Base-by-base conservation (phyloP, 2,329 filamentous ascomycete genomes). In the Aureobasidium lini region DNA sequence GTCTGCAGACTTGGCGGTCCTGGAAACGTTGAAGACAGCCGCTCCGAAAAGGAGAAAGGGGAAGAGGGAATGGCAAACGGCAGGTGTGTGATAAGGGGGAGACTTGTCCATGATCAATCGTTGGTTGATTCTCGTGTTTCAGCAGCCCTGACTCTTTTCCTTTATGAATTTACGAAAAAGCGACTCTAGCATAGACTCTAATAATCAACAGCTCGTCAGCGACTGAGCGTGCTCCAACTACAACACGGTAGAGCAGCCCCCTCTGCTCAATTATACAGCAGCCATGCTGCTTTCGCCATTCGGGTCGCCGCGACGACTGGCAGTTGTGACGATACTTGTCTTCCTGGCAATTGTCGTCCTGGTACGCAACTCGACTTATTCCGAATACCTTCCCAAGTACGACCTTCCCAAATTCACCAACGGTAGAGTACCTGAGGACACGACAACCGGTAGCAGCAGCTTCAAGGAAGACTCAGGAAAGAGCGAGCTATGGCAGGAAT, bases 241-340 rank as follows among this genome's bases (percentile, higher is more conserved):
- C 39, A 15, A 32, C 6, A 23, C 44, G 52, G 52, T 16, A 56
- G 39, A 56, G 52, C 52, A 56, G 52, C 7, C 42, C 31, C 52
- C 52, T 56, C 52, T 56, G 52, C 36, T 43, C 52, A 28, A 39
- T 10, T 28, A 5, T 11, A 16, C 16, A 37, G 16, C 49, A 15
- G 23, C 36, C 6, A 69, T 69, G 67, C 63, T 69, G 42, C 60
- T 67, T 36, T 63, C 65, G 13, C 42, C 62, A 10, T 67, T 65
- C 36, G 60, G 64, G n/a, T 72, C 72, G 60, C 71, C 72, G 7
- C 70, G 72, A 64, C 71, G 69, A 64, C 69, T 76, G 62, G 66
- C 66, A 36, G 63, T 76, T 57, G 62, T 75, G 58, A 68, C 67
- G 28, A 66, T 72, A 37, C 57, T 74, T 50, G 64, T 69, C 18